Conservation (phyloP, 768 basidiomycete species). For the Xerocomellus amylosporus region DNA sequence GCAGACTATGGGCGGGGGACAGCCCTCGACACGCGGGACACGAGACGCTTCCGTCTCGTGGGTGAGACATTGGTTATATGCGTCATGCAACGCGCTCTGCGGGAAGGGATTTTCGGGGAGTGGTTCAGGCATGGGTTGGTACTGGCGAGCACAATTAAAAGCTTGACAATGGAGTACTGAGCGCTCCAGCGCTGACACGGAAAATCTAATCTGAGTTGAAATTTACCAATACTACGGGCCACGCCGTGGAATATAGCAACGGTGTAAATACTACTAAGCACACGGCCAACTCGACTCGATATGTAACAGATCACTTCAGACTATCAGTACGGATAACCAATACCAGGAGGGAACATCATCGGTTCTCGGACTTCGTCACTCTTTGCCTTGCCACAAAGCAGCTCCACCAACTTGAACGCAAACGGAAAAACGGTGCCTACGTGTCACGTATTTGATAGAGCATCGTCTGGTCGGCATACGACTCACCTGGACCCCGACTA, state of each 20-base stretch:
- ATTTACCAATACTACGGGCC: no score
- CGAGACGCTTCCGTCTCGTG: neutral
- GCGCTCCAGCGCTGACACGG: no score
- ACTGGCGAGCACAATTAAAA: no score
- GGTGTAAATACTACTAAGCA: no score
- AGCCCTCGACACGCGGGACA: neutral
- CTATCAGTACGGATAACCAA: conserved; percentile 37
- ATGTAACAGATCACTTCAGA: no score
- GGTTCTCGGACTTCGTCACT: conserved; percentile 58
- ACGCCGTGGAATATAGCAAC: no score
- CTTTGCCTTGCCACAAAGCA: conserved; percentile 62
- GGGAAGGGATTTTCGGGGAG: no score
- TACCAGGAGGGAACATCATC: conserved; percentile 67
- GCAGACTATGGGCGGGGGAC: neutral
- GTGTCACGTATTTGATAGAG: neutral
- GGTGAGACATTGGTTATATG: neutral
- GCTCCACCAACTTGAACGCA: conserved; percentile 70
- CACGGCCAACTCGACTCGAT: no score
- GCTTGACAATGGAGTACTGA: no score
- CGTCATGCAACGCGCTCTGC: neutral
- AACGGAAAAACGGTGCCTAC: conserved; percentile 76
- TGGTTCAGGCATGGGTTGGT: no score
- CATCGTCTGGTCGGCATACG: neutral
- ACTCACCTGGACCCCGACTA: conserved; percentile 70
- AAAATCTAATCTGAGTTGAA: no score